Evolutionary conservation across 495 filamentous ascomycete genomes (phyloP), one percentile per base, ranked within the genome.

Genomic region (Penicillium argentinense): DNA sequence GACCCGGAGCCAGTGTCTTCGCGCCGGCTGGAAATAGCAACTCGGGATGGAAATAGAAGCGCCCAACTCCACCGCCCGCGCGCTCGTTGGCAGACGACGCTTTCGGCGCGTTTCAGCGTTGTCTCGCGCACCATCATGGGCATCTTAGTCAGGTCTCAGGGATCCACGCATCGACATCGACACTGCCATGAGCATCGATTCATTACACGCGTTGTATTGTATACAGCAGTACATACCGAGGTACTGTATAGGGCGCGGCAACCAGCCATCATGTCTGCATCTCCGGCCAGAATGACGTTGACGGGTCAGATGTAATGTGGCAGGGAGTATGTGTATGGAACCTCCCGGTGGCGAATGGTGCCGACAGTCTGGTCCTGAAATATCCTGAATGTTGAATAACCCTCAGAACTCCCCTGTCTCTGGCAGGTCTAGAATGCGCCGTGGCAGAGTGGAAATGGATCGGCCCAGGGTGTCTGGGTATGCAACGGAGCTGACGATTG

Each of bases 81-180:
- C 28, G 27, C 21, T 36, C 33, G 33, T 44, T 44, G 41, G 41
- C 18, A 32, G 28, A 9, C 24, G 27, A 28, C 30, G 19, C 12
- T 18, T 21, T 21, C 30, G 17, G 46, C 18, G 14, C 39, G 38
- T 49, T 42, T 49, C 39, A 49, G 11, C 28, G 33, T 11, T 44
- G 39, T 16, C 39, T 49, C 42, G n/a, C n/a, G n/a, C n/a, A 42
- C 34, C 37, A 49, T 43, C 41, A 44, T 49, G 1, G 28, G 25
- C 39, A 36, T 36, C 29, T 42, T n/a, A n/a, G n/a, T n/a, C n/a
- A n/a, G n/a, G n/a, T n/a, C n/a, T 36, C 33, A 36, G 1, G 7
- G 33, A 36, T 36, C 33, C 33, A 36, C 33, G 33, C 16, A 24
- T 26, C 17, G 12, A 12, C 19, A 41, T 39, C 4, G 18, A 14